These are phyloP conservation scores for Boletales sp. DNA, from an alignment of 768 basidiomycete species.

Conservation along the genomic window DNA sequence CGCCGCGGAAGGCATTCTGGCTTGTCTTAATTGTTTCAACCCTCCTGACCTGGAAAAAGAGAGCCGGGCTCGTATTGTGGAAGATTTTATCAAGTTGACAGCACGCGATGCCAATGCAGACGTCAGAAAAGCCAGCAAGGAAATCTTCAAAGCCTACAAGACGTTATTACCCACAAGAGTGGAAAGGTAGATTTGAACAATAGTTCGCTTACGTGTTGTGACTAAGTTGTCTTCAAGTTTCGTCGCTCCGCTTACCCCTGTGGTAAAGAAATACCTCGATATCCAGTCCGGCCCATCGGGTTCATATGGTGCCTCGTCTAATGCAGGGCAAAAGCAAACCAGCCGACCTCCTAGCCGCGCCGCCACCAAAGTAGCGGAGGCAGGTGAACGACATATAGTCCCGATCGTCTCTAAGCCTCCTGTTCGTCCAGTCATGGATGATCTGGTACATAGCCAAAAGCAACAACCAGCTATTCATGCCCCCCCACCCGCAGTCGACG, in stretches of 20 bases:
- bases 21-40: conserved; percentile 70
- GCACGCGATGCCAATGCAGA: conserved; percentile 76
- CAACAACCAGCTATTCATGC: conserved; percentile 7
- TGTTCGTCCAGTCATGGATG: conserved; percentile 2
- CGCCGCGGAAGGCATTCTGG: conserved; percentile 62
- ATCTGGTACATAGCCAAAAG: background rate
- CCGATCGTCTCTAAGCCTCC: conserved; percentile 10
- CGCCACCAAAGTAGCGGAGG: conserved; percentile 12
- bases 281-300: conserved; percentile 27
- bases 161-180: conserved; percentile 65
- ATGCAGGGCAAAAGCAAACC: conserved; percentile 12
- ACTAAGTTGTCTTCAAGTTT: conserved; percentile 47
- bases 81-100: conserved; percentile 61
- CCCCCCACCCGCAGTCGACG: background rate
- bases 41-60: conserved; percentile 79
- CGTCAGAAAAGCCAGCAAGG: conserved; percentile 63
- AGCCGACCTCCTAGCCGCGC: conserved; percentile 24
- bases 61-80: conserved; percentile 58
- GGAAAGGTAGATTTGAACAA: conserved; percentile 49
- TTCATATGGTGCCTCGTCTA: conserved; percentile 1
- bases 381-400: conserved; percentile 7
- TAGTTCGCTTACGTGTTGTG: background rate
- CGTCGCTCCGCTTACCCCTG: conserved; percentile 67
- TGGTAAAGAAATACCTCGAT: conserved; percentile 72
- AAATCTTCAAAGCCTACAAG: conserved; percentile 75